Conservation (phyloP, 2,329 filamentous ascomycete species). For the Emergomyces africanus region DNA sequence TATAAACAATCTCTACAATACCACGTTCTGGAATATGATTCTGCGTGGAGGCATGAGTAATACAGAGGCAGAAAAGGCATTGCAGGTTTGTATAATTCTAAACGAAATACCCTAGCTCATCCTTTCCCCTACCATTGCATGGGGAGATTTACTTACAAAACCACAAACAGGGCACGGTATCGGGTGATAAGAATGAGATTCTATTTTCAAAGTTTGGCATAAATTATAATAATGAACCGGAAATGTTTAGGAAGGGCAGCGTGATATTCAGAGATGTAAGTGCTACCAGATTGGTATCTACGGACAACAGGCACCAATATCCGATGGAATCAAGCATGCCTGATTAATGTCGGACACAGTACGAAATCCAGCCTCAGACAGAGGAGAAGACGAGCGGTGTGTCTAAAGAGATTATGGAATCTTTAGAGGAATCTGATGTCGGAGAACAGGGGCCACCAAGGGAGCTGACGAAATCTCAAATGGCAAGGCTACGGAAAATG, state of each 20-base stretch:
- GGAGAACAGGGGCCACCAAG: conserved; percentile 23
- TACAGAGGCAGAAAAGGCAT: conserved; percentile 65
- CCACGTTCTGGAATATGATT: conserved; percentile 85
- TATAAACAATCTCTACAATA: conserved; percentile 98
- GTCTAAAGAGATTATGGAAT: conserved; percentile 30
- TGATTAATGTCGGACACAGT: conserved; percentile 35
- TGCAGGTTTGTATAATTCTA: conserved; percentile 46
- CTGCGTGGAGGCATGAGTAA: conserved; percentile 61
- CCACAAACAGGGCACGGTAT: conserved; percentile 55
- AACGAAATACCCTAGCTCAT: neutral
- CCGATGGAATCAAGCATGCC: neutral
- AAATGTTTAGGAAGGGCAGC: conserved; percentile 88
- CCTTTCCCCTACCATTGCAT: neutral
- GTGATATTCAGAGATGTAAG: conserved; percentile 71
- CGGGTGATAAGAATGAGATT: conserved; percentile 91
- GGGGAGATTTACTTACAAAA: conserved; percentile 11
- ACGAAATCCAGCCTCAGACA: conserved; percentile 51
- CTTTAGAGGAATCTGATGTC: conserved; percentile 32
- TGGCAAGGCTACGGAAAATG: conserved; percentile 70
- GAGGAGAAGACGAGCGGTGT: conserved; percentile 30
- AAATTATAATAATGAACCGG: conserved; percentile 95
- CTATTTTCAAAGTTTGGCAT: conserved; percentile 78
- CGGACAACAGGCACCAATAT: neutral
- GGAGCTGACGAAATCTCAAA: conserved; percentile 61
- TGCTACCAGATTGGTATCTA: conserved; percentile 3